These are phyloP conservation scores for Epichloe bromicola DNA, from an alignment of 2,329 filamentous ascomycete species.

Conservation along the genomic window DNA sequence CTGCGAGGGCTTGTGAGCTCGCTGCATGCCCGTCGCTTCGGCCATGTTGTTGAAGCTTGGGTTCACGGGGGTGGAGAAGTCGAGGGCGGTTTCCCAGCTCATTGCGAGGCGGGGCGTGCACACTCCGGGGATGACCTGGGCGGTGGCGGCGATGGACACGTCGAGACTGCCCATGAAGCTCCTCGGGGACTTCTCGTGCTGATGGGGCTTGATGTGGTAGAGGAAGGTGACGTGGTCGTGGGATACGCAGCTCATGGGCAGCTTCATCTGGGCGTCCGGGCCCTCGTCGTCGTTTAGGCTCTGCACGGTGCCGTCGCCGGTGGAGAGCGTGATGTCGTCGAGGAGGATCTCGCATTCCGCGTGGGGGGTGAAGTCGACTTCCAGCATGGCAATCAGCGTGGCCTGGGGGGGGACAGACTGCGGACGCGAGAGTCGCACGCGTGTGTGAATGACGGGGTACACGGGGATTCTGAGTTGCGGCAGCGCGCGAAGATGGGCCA, in stretches of 20 bases:
- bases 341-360: constrained; percentile 54
- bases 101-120: constrained; percentile 52
- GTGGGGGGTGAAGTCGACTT: constrained; percentile 61
- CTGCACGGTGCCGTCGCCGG: constrained; percentile 46
- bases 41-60: constrained; percentile 44
- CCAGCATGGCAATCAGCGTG: constrained; percentile 55
- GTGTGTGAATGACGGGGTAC: constrained; percentile 57
- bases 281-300: constrained; percentile 33
- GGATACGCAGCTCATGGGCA: constrained; percentile 50
- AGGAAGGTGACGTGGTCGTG: constrained; percentile 66
- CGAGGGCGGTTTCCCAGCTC: constrained; percentile 54
- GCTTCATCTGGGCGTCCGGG: constrained; percentile 26
- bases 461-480: constrained; percentile 50
- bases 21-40: constrained; percentile 41
- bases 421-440: constrained; percentile 58
- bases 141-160: constrained; percentile 48
- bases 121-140: constrained; percentile 37
- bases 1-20: constrained; percentile 48
- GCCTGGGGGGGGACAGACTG: constrained; percentile 43
- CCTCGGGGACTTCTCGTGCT: constrained; percentile 31
- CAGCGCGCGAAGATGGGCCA: constrained; percentile 51
- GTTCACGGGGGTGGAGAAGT: constrained; percentile 55
- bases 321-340: constrained; percentile 41
- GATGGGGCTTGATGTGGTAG: constrained; percentile 48
- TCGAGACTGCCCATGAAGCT: constrained; percentile 39